A percentile compares a stretch with the other conserved stretches of the same genome.
These are phyloP conservation scores for Blastobotrys mokoenaii DNA, from an alignment of 805 yeast species.

Conservation along the genomic window DNA sequence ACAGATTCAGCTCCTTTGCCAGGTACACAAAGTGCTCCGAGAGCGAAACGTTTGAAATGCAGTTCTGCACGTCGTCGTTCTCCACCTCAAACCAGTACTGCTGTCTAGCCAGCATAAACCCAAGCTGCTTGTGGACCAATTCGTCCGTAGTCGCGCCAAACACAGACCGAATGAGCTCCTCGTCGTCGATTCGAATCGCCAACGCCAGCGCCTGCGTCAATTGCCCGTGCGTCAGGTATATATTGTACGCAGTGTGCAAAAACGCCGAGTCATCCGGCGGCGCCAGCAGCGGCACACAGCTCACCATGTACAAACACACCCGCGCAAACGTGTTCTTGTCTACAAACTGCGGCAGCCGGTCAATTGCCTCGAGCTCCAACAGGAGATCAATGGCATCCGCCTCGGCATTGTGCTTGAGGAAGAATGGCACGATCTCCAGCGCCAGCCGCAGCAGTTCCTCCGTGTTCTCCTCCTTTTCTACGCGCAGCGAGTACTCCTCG, in stretches of 20 bases:
- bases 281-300: conserved; percentile 93
- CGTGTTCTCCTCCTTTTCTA: conserved; percentile 21
- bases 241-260: conserved; percentile 78
- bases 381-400: conserved; percentile 96
- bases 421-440: conserved; percentile 74
- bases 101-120: conserved; percentile 80
- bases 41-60: conserved; percentile 70
- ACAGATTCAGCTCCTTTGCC: conserved; percentile 76
- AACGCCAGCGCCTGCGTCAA: conserved; percentile 83
- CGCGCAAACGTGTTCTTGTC: conserved; percentile 78
- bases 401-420: conserved; percentile 91
- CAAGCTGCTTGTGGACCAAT: conserved; percentile 75
- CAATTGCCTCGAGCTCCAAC: conserved; percentile 82
- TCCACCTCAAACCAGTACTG: conserved; percentile 62
- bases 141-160: conserved; percentile 73
- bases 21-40: conserved; percentile 74
- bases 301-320: conserved; percentile 88
- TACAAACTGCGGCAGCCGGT: conserved; percentile 71
- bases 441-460: conserved; percentile 54
- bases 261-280: conserved; percentile 89
- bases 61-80: conserved; percentile 61
- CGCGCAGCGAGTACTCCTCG: conserved; percentile 47
- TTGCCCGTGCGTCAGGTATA: conserved; percentile 70
- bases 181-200: conserved; percentile 85
- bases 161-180: conserved; percentile 63